phyloP scores from a whole-genome alignment of 2,329 filamentous ascomycete genomes.

The Trichoderma cornu-damae region DNA sequence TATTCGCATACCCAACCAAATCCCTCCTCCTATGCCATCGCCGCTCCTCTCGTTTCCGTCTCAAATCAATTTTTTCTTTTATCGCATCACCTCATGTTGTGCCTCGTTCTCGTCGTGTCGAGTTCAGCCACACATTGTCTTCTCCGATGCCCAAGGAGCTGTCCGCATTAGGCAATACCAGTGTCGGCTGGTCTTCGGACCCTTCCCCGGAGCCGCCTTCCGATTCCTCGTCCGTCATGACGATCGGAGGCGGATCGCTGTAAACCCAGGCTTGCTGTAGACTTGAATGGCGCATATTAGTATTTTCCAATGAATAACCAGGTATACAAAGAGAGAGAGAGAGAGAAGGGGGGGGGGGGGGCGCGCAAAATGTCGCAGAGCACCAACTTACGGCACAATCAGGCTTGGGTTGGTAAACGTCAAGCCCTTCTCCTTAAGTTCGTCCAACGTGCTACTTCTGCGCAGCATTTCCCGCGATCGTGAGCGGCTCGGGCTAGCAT shows the following conservation, averaged over 20 bases:
- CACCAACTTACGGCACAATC: slow-evolving; percentile 54
- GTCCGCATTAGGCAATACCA: slow-evolving; percentile 34
- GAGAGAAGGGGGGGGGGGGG: too few relatives aligned
- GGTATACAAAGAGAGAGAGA: too few relatives aligned
- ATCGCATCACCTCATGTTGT: not conserved
- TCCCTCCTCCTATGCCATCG: not conserved
- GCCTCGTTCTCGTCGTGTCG: slow-evolving; percentile 1
- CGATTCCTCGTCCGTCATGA: slow-evolving; percentile 27
- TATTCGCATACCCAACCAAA: not conserved
- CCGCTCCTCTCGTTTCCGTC: not conserved
- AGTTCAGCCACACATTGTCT: slow-evolving; percentile 36
- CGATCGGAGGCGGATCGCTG: slow-evolving; percentile 43
- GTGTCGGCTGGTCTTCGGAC: slow-evolving; percentile 18
- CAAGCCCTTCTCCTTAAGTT: slow-evolving; percentile 63
- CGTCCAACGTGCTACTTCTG: slow-evolving; percentile 63
- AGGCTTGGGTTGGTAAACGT: slow-evolving; percentile 74
- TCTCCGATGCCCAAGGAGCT: slow-evolving; percentile 38
- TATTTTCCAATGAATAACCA: not conserved
- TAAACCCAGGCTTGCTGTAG: slow-evolving; percentile 69
- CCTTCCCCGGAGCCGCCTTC: slow-evolving; percentile 22
- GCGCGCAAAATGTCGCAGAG: not conserved
- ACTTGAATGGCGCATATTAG: slow-evolving; percentile 32
- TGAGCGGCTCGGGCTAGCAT: slow-evolving; percentile 31
- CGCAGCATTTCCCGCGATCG: slow-evolving; percentile 41
- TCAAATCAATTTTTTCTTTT: not conserved